Conservation (phyloP, 768 basidiomycete species). For the Xanthoconium purpureum region DNA sequence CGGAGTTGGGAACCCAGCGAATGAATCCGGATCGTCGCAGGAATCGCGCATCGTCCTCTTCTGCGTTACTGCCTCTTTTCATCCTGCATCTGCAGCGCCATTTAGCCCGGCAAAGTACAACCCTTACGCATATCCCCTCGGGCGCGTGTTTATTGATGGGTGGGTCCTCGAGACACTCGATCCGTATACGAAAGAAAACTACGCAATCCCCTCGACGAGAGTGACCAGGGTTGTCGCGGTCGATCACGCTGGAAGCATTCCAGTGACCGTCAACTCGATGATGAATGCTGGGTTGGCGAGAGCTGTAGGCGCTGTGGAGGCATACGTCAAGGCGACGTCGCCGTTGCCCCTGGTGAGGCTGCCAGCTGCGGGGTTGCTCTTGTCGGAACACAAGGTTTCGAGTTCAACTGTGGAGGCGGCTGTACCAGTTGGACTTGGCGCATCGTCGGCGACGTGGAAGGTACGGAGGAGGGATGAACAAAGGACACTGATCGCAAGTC, state of each 20-base stretch:
- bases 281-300: constrained; percentile 77
- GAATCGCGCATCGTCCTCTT: constrained; percentile 66
- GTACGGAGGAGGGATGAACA: constrained; percentile 57
- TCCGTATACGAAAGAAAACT: constrained; percentile 91
- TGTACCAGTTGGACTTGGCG: constrained; percentile 22
- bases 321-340: constrained; percentile 61
- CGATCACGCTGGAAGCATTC: constrained; percentile 84
- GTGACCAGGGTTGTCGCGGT: constrained; percentile 83
- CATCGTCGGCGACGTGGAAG: constrained; percentile 49
- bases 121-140: constrained; percentile 66
- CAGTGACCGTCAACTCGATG: constrained; percentile 79
- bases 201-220: constrained; percentile 88
- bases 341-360: constrained; percentile 66
- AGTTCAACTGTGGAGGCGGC: constrained; percentile 35
- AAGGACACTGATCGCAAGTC: constrained; percentile 54
- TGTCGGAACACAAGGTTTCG: constrained; percentile 46
- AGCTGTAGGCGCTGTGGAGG: constrained; percentile 70
- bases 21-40: constrained; percentile 34
- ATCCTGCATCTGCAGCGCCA: constrained; percentile 53
- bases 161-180: constrained; percentile 98
- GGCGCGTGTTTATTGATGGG: constrained; percentile 82
- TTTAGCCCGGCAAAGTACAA: constrained; percentile 75
- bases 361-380: constrained; percentile 61
- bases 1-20: constrained; percentile 19
- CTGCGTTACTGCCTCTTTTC: constrained; percentile 80